phyloP scores from a whole-genome alignment of 2,329 filamentous ascomycete species.

The Cadophora malorum region DNA sequence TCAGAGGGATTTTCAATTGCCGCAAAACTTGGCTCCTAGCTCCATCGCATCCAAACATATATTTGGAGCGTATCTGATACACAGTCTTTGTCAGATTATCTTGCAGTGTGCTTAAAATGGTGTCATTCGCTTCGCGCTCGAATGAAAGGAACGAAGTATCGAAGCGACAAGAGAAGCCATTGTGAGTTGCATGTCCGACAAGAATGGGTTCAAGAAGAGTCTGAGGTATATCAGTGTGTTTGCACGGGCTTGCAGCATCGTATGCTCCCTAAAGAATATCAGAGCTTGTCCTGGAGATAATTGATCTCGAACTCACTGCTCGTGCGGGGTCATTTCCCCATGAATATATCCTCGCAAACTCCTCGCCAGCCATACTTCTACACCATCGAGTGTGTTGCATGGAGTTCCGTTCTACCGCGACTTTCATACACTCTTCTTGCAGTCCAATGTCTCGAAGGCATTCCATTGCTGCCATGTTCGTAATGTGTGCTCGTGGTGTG shows the following conservation, averaged over 20 bases:
- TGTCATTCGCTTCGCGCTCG: conserved; percentile 29
- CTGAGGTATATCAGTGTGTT: conserved; percentile 53
- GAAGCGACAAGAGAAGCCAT: conserved; percentile 52
- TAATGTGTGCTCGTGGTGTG: conserved; percentile 66
- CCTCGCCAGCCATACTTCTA: conserved; percentile 58
- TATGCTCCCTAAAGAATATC: conserved; percentile 48
- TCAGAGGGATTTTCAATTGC: conserved; percentile 55
- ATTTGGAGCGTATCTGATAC: conserved; percentile 58
- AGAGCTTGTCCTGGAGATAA: no score
- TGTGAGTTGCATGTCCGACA: conserved; percentile 48
- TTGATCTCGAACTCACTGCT: conserved; percentile 50
- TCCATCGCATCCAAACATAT: conserved; percentile 66
- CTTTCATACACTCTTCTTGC: conserved; percentile 49
- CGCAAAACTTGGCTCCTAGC: conserved; percentile 53
- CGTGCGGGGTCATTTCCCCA: conserved; percentile 57
- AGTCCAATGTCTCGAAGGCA: conserved; percentile 59
- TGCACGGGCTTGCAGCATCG: conserved; percentile 51
- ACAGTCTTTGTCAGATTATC: conserved; percentile 47
- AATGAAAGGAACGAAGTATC: conserved; percentile 50
- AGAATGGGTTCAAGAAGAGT: conserved; percentile 57
- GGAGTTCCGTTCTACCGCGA: conserved; percentile 48
- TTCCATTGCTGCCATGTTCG: conserved; percentile 62
- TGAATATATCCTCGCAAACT: conserved; percentile 56
- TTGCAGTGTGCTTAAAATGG: conserved; percentile 45
- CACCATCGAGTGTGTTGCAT: conserved; percentile 61